Percentiles rank a stretch among this genome's conserved stretches.
phyloP scores from a whole-genome alignment of 2,329 filamentous ascomycete genomes.

The Endoconidiophora polonica region DNA sequence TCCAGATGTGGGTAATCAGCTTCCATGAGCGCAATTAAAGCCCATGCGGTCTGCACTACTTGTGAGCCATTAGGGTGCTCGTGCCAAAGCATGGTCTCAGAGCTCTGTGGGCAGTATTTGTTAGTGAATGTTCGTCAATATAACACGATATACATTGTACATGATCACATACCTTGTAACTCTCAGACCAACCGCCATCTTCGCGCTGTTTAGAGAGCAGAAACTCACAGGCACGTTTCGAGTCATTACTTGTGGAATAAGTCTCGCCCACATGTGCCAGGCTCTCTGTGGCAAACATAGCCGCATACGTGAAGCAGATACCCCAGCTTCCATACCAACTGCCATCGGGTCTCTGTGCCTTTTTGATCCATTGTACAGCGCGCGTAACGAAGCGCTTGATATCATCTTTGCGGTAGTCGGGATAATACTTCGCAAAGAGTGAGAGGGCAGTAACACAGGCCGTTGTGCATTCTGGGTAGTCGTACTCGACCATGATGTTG shows the following conservation, averaged over 20 bases:
- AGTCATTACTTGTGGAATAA: constrained; percentile 54
- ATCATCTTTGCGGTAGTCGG: constrained; percentile 59
- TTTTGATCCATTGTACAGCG: constrained; percentile 70
- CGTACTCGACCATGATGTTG: constrained; percentile 95
- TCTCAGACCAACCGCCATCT: constrained; percentile 95
- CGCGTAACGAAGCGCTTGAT: constrained; percentile 56
- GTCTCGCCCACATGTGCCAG: constrained; percentile 67
- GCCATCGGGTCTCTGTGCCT: constrained; percentile 62
- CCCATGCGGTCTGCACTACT: constrained; percentile 92
- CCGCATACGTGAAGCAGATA: constrained; percentile 94
- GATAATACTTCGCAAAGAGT: constrained; percentile 66
- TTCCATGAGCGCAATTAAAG: constrained; percentile 64
- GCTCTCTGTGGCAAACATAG: constrained; percentile 88
- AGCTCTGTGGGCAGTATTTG: constrained; percentile 34
- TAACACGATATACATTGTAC: background rate
- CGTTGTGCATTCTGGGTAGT: constrained; percentile 95
- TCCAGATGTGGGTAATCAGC: constrained; percentile 63
- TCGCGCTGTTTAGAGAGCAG: constrained; percentile 66
- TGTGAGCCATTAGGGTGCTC: constrained; percentile 64
- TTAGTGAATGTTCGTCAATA: background rate
- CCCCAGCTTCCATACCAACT: constrained; percentile 97
- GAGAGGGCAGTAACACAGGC: constrained; percentile 78
- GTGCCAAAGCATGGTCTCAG: constrained; percentile 57
- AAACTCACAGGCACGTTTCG: constrained; percentile 68
- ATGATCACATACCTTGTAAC: constrained; percentile 46